phyloP scores from a whole-genome alignment of 2,329 filamentous ascomycete genomes.

The Tolypocladium ovalisporum region DNA sequence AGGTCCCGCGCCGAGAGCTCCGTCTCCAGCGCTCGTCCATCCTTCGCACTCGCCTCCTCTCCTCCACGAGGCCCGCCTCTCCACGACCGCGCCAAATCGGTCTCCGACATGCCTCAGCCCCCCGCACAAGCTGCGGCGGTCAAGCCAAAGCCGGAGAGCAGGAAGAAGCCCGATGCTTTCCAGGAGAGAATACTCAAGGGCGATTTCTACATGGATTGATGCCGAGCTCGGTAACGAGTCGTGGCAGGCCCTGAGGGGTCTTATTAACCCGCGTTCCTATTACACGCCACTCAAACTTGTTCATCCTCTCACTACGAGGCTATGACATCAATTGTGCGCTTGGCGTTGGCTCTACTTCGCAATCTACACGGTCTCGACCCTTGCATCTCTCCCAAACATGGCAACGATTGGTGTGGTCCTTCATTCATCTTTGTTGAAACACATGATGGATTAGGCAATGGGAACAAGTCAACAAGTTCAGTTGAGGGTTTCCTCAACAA shows the following conservation, averaged over 20 bases:
- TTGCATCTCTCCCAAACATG: neutral
- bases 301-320: neutral
- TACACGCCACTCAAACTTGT: neutral
- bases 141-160: constrained; percentile 36
- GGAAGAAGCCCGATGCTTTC: constrained; percentile 87
- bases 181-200: constrained; percentile 96
- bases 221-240: neutral
- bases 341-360: neutral
- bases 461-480: neutral
- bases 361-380: neutral
- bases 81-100: constrained; percentile 60
- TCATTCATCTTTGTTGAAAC: neutral
- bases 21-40: constrained; percentile 44
- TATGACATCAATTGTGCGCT: neutral
- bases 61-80: constrained; percentile 22
- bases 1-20: constrained; percentile 82
- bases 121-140: constrained; percentile 37
- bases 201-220: constrained; percentile 93
- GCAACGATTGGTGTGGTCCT: neutral
- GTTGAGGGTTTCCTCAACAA: neutral
- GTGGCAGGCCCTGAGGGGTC: neutral
- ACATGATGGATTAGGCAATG: neutral
- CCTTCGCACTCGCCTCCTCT: constrained; percentile 45
- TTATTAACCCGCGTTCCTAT: neutral
- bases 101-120: constrained; percentile 51